Base-by-base conservation (phyloP, 2,329 filamentous ascomycete genomes). In the Aspergillus niger region DNA sequence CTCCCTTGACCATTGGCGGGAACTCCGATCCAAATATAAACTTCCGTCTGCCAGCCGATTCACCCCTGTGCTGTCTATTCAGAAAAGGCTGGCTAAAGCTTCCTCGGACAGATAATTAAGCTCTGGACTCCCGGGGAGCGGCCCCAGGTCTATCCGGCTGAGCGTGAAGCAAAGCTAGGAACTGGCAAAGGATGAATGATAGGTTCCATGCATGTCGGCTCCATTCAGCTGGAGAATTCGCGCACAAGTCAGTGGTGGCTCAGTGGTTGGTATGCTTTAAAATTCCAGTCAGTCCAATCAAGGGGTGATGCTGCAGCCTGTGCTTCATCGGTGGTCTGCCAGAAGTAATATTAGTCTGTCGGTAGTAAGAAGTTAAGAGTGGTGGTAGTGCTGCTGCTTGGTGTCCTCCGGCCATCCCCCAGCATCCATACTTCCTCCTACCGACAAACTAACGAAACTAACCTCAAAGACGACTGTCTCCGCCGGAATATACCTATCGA, bases 201-300 rank as follows among this genome's bases (percentile, higher is more conserved):
- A 50, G 47, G 47, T 50, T 17, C 47, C 47, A 50, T 50, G 47
- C 47, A 28, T 11, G 17, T 50, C 47, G 47, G 28, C 47, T 30
- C 47, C 47, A 50, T 30, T 36, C 47, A 50, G 47, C 47, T 50
- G 47, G 30, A 50, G 47, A 50, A 50, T 28, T 17, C 28, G 8
- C 47, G 26, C 47, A 28, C 47, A 50, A 20, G 20, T 50, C 47
- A 28, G 26, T 28, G 47, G 47, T 50, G 47, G 47, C 47, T 50
- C 15, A 50, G 28, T 50, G 47, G 47, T 50, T 50, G 47, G 47
- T 50, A 50, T 50, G 47, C 30, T 50, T 50, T 28, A 28, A 50
- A 50, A 50, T 50, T 50, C 47, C 47, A 50, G 47, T 17, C 47
- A 30, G 28, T 50, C 47, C 47, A 50, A 30, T 30, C 47, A 30